These are phyloP conservation scores for Metschnikowia orientalis DNA, from an alignment of 805 yeast genomes.

Conservation along the genomic window DNA sequence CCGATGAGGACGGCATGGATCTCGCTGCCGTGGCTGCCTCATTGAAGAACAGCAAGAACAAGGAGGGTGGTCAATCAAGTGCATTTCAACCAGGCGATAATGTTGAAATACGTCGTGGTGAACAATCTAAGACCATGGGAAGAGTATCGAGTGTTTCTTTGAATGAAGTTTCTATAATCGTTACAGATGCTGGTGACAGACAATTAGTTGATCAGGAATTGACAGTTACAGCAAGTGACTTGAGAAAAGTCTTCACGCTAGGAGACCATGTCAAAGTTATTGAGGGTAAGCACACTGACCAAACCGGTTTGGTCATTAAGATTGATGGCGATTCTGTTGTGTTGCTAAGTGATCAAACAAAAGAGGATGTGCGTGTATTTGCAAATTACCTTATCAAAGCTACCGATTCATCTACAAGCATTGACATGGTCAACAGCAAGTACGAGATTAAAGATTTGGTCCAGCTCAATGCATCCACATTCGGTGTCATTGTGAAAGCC, in stretches of 20 bases:
- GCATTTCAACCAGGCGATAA: slow-evolving; percentile 89
- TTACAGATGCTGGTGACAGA: slow-evolving; percentile 54
- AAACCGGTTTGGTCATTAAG: slow-evolving; percentile 88
- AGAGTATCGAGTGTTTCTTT: slow-evolving; percentile 62
- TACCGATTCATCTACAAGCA: slow-evolving; percentile 64
- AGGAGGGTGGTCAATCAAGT: slow-evolving; percentile 26
- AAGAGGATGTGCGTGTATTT: slow-evolving; percentile 85
- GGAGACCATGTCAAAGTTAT: slow-evolving; percentile 96
- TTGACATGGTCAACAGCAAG: slow-evolving; percentile 64
- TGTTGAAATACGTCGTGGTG: slow-evolving; percentile 89
- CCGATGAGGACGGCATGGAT: slow-evolving; percentile 80
- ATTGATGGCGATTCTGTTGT: slow-evolving; percentile 83
- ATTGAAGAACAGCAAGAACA: slow-evolving; percentile 50
- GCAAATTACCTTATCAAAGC: slow-evolving; percentile 89
- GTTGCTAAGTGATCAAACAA: slow-evolving; percentile 82
- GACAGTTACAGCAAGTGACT: slow-evolving; percentile 75
- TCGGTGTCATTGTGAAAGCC: slow-evolving; percentile 85
- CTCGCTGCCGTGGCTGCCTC: slow-evolving; percentile 81
- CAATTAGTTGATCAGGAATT: slow-evolving; percentile 53
- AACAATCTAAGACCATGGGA: slow-evolving; percentile 87
- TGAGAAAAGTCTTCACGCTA: slow-evolving; percentile 78
- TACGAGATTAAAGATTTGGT: slow-evolving; percentile 88
- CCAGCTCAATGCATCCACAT: slow-evolving; percentile 76
- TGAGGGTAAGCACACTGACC: slow-evolving; percentile 88
- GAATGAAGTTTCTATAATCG: slow-evolving; percentile 47